Base-by-base conservation (phyloP, 1,284 basidiomycete genomes). In the Ustilago nuda region DNA sequence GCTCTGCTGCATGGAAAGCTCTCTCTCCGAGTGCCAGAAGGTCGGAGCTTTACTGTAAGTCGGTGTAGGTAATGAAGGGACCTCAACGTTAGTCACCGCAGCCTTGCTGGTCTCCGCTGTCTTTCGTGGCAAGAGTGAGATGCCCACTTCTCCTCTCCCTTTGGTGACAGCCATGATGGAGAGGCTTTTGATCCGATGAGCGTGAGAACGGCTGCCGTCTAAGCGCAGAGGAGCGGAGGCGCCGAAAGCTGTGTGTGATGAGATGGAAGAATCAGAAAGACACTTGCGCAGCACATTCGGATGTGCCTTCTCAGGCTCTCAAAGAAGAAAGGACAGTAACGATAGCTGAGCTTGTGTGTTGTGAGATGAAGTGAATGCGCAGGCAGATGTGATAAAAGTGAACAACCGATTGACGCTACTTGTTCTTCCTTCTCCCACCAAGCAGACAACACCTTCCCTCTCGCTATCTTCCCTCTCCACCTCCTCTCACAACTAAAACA, bases 271-370 rank as follows among this genome's bases (percentile, higher is more conserved):
- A 15, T 45, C 39, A 11, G 11, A 45, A 19, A 19, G 39, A 15
- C 39, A 17, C 15, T 41, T 41, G 13, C 39, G 39, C 39, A 45
- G 43, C 19, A 6, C 33, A 35, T 15, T 54, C 27, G 27, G 52
- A 54, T 54, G 52, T 54, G 52, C 36, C 37, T 54, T 54, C 52
- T 36, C 33, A 54, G 52, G 52, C 17, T 54, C 52, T 51, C n/a
- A 15, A 17, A 13, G 13, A 11, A 41, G 43, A 6, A 43, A 43
- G 39, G n/a, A 17, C 39, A 15, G 39, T 15, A 41, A 15, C 39
- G 13, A 27, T 27, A 27, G 23, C 23, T 41, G 39, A 41, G 39
- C 39, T 45, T 45, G 43, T 45, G 17, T 7, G 23, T 30, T 45
- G 17, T 7, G 23, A 50, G 48, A 50, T 30, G 27, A 50, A 50